phyloP scores from a whole-genome alignment of 176 grass and related monocot genomes.

The Leersia perrieri region DNA sequence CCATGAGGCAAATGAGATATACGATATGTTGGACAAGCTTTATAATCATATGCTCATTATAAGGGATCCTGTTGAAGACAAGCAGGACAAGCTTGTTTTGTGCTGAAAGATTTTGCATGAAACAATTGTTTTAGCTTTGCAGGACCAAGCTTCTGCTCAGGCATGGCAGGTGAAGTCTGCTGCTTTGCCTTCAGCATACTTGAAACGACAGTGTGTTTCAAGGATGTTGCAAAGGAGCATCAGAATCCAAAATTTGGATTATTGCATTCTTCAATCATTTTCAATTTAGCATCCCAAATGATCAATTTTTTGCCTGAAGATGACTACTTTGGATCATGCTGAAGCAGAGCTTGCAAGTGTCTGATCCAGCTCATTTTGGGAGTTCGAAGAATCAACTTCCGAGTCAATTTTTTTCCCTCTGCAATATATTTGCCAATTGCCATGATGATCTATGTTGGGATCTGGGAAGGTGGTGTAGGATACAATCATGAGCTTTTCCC shows the following conservation, averaged over 20 bases:
- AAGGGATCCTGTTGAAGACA: slow-evolving; percentile 28
- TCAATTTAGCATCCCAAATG: background rate
- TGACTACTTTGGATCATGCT: background rate
- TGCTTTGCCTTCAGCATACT: slow-evolving; percentile 9
- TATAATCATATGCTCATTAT: slow-evolving; percentile 36
- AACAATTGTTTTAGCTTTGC: background rate
- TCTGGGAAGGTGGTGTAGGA: background rate
- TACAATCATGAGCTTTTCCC: background rate
- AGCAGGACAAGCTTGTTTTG: slow-evolving; percentile 23
- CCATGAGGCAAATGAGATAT: slow-evolving; percentile 36
- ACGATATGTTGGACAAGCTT: slow-evolving; percentile 41
- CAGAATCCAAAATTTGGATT: background rate
- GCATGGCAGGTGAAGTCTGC: background rate
- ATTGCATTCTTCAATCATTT: background rate
- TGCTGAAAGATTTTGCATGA: slow-evolving; percentile 24
- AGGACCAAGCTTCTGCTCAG: background rate
- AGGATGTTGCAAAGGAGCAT: slow-evolving; percentile 6
- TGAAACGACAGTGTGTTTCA: slow-evolving; percentile 2
- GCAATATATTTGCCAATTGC: background rate
- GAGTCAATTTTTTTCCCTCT: background rate
- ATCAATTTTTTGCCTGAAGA: background rate
- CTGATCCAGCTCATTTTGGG: background rate
- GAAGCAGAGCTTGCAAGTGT: background rate
- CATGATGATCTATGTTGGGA: background rate
- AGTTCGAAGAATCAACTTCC: background rate